Conservation (phyloP, 1,284 basidiomycete species). For the Amylostereum chailletii region DNA sequence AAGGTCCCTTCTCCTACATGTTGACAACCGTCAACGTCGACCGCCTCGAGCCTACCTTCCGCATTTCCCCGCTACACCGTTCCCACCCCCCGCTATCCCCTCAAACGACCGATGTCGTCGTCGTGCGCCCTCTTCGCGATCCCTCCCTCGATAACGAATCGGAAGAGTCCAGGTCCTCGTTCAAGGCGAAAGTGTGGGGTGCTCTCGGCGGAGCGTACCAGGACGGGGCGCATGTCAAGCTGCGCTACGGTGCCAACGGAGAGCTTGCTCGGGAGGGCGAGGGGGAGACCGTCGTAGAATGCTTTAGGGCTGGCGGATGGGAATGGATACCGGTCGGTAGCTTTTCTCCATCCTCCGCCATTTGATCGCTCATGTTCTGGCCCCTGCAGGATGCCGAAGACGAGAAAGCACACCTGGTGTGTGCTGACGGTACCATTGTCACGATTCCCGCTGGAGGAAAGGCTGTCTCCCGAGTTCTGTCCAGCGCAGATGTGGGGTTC, state of each 20-base stretch:
- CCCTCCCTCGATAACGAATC: constrained; percentile 37
- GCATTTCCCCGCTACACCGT: constrained; percentile 55
- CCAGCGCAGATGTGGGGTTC: constrained; percentile 21
- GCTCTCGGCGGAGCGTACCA: constrained; percentile 64
- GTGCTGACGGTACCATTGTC: constrained; percentile 66
- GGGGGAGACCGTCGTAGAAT: constrained; percentile 66
- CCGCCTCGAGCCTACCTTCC: constrained; percentile 75
- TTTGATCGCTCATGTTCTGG: background rate
- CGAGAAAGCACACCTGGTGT: constrained; percentile 54
- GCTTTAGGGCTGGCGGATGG: constrained; percentile 74
- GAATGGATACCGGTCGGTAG: constrained; percentile 73
- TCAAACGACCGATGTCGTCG: constrained; percentile 63
- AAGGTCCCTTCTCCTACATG: constrained; percentile 84
- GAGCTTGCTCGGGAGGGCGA: constrained; percentile 29
- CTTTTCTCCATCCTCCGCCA: background rate
- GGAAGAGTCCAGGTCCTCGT: constrained; percentile 31
- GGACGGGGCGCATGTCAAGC: constrained; percentile 59
- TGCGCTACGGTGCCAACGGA: constrained; percentile 49
- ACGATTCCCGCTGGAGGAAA: constrained; percentile 47
- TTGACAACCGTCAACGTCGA: constrained; percentile 76
- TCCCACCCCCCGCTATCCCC: constrained; percentile 25
- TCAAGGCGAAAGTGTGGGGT: constrained; percentile 37
- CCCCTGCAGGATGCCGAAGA: constrained; percentile 42
- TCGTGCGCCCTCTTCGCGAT: constrained; percentile 77
- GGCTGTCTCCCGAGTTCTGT: constrained; percentile 36